Evolutionary conservation across 116 monocot species (phyloP).

Genomic region (Posidonia oceanica): DNA sequence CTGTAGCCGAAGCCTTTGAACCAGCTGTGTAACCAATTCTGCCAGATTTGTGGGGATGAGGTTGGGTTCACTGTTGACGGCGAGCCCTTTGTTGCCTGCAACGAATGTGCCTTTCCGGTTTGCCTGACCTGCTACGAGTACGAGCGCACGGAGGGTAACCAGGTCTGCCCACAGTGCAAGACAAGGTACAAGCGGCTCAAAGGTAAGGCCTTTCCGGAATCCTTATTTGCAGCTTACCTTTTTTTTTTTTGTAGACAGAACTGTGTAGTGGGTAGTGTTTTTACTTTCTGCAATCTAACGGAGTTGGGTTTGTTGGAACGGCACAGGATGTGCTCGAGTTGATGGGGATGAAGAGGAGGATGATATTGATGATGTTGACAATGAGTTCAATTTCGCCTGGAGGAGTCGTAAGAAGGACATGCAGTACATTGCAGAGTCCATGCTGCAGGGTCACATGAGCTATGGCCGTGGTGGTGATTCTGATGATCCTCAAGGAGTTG

Average conservation of each 20-base stretch:
- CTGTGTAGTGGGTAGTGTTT: no score
- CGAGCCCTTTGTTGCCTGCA: conserved; percentile 87
- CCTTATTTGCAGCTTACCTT: not conserved
- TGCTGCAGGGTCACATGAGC: conserved; percentile 81
- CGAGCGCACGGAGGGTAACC: conserved; percentile 76
- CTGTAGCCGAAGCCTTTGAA: conserved; percentile 47
- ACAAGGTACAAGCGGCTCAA: conserved; percentile 81
- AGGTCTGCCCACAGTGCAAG: conserved; percentile 84
- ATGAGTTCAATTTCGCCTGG: conserved; percentile 63
- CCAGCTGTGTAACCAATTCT: conserved; percentile 53
- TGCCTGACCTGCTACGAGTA: conserved; percentile 83
- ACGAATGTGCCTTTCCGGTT: conserved; percentile 76
- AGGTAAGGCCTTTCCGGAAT: conserved; percentile 20
- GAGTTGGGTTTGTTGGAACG: not conserved
- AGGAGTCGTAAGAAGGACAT: conserved; percentile 23
- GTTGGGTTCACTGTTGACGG: conserved; percentile 64
- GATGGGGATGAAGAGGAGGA: conserved; percentile 86
- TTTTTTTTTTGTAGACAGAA: no score
- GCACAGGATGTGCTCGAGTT: conserved; percentile 66
- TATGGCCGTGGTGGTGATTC: conserved; percentile 60
- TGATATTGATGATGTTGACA: conserved; percentile 73
- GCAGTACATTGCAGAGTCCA: conserved; percentile 46
- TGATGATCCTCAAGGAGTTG: conserved; percentile 33
- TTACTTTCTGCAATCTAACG: not conserved
- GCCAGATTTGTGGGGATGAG: conserved; percentile 92